Percentiles rank a stretch among this genome's conserved stretches.
Conservation (phyloP, 2,329 filamentous ascomycete genomes). For the Macrophomina tecta region DNA sequence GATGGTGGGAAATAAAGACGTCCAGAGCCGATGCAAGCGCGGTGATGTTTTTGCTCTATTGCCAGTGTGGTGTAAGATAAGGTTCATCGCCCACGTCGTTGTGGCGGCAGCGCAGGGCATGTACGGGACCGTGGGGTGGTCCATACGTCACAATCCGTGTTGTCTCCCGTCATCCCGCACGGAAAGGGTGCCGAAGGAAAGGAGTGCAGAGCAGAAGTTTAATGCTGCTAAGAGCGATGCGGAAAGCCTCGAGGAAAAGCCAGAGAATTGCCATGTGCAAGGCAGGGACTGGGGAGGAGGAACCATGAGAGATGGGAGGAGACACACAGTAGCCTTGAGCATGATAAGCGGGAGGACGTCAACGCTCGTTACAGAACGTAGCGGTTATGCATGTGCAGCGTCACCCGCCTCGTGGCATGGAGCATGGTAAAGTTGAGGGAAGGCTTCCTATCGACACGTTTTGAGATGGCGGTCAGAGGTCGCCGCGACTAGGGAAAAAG, state of each 20-base stretch:
- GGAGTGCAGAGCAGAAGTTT: neutral
- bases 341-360: neutral
- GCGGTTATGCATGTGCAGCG: neutral
- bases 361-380: neutral
- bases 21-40: neutral
- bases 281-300: no score
- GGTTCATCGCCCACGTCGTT: conserved; percentile 7
- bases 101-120: conserved; percentile 3
- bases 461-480: conserved; percentile 7
- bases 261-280: neutral
- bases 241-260: neutral
- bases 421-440: neutral
- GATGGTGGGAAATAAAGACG: neutral
- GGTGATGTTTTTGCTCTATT: neutral
- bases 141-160: neutral
- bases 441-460: neutral
- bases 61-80: neutral
- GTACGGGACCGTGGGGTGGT: neutral
- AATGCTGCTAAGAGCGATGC: neutral
- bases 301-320: conserved; percentile 4
- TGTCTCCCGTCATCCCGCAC: neutral
- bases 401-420: conserved; percentile 3
- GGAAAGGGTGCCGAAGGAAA: neutral
- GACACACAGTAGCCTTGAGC: neutral
- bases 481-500: conserved; percentile 12